Conservation (phyloP, 2,329 filamentous ascomycete species). For the Trichoderma semiorbis region DNA sequence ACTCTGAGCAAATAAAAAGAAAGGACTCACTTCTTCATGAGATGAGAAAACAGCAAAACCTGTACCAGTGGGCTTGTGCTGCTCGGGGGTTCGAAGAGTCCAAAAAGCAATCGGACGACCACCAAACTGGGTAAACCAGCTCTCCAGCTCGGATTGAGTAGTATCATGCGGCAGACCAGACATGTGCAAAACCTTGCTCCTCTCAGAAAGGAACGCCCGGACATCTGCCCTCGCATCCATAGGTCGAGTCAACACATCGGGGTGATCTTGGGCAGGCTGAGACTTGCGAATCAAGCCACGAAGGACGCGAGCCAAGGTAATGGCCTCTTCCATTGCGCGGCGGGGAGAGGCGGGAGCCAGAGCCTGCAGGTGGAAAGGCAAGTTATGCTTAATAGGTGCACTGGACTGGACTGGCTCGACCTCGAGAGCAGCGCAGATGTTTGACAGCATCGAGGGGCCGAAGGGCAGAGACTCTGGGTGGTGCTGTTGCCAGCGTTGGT, state of each 20-base stretch:
- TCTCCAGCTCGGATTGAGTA: constrained; percentile 96
- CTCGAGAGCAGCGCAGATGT: constrained; percentile 97
- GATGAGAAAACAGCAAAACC: constrained; percentile 98
- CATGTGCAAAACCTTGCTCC: constrained; percentile 98
- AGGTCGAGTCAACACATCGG: constrained; percentile 88
- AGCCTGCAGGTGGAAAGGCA: constrained; percentile 96
- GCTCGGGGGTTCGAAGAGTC: constrained; percentile 95
- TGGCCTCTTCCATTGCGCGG: constrained; percentile 94
- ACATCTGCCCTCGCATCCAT: constrained; percentile 98
- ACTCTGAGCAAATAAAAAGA: background rate
- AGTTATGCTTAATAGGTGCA: constrained; percentile 96
- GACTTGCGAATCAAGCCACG: constrained; percentile 94
- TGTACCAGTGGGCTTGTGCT: constrained; percentile 98
- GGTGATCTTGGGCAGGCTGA: constrained; percentile 87
- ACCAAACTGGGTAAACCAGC: constrained; percentile 99
- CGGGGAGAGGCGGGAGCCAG: constrained; percentile 92
- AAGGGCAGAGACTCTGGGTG: constrained; percentile 97
- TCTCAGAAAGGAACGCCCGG: constrained; percentile 89
- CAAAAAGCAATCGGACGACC: constrained; percentile 98
- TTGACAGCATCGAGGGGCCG: constrained; percentile 89
- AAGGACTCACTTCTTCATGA: constrained; percentile 81
- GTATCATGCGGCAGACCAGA: constrained; percentile 96
- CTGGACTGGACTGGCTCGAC: constrained; percentile 97
- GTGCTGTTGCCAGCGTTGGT: constrained; percentile 97
- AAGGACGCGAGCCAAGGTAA: constrained; percentile 89